A percentile compares a stretch with the other conserved stretches of the same genome.
Evolutionary conservation across 352 stramenopile genomes (phyloP).

Genomic region (Phytophthora parvispora): DNA sequence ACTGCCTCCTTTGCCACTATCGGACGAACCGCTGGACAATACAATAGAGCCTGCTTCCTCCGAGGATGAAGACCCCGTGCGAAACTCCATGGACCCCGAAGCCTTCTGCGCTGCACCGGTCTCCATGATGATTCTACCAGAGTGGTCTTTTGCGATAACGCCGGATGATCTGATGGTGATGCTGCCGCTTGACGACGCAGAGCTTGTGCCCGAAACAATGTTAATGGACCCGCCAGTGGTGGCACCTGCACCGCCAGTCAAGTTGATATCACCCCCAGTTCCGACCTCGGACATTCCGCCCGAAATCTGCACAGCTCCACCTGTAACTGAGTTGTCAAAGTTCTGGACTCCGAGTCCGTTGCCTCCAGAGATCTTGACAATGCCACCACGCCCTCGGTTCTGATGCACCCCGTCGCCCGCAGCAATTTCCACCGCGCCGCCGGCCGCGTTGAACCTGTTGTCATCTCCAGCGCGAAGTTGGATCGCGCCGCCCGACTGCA

Average conservation of each 20-base stretch:
- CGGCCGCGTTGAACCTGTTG: conserved; percentile 76
- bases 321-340: conserved; percentile 79
- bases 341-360: conserved; percentile 72
- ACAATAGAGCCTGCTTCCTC: conserved; percentile 41
- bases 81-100: conserved; percentile 54
- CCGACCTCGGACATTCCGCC: conserved; percentile 75
- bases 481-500: conserved; percentile 66
- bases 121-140: conserved; percentile 40
- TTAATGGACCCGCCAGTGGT: conserved; percentile 63
- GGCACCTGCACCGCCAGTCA: conserved; percentile 53
- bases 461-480: conserved; percentile 71
- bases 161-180: conserved; percentile 47
- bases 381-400: conserved; percentile 84
- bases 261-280: conserved; percentile 65
- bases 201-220: conserved; percentile 51
- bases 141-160: conserved; percentile 21
- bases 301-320: conserved; percentile 72
- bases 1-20: conserved; percentile 38
- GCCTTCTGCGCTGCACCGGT: conserved; percentile 32
- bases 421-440: conserved; percentile 56
- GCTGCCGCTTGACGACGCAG: conserved; percentile 57
- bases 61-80: conserved; percentile 44
- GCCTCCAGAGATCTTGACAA: conserved; percentile 77
- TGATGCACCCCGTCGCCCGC: conserved; percentile 79
- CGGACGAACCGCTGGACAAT: conserved; percentile 46